A percentile compares a stretch with the other conserved stretches of the same genome.
Evolutionary conservation across 1,284 basidiomycete genomes (phyloP).

Genomic region (Microbotryum lychnidis-dioicae): DNA sequence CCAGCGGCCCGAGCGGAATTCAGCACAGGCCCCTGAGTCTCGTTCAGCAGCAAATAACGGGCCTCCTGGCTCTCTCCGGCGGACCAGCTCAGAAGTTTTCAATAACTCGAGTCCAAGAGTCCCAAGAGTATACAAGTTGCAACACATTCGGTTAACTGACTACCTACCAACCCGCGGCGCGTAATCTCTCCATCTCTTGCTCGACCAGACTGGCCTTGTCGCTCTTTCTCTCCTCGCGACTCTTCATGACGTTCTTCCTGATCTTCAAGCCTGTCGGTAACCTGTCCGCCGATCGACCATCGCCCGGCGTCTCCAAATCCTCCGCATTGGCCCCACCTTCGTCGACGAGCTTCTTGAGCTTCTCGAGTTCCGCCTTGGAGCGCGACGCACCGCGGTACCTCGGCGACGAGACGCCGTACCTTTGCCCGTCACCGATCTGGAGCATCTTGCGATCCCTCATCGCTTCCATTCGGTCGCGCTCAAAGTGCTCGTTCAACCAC

Average conservation of each 20-base stretch:
- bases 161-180: conserved; percentile 20
- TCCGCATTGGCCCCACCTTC: conserved; percentile 13
- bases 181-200: conserved; percentile 24
- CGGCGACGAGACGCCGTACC: conserved; percentile 20
- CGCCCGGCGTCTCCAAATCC: conserved; percentile 6
- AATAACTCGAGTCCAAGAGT: too few species aligned
- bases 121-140: neutral
- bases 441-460: conserved; percentile 31
- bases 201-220: conserved; percentile 14
- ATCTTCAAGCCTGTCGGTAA: conserved; percentile 21
- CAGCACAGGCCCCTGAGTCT: too few species aligned
- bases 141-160: neutral
- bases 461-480: conserved; percentile 31
- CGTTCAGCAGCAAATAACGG: too few species aligned
- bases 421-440: conserved; percentile 31
- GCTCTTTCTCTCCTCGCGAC: conserved; percentile 18
- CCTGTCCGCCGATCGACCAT: conserved; percentile 11
- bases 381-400: conserved; percentile 28
- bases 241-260: conserved; percentile 26
- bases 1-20: too few species aligned
- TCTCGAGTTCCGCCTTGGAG: conserved; percentile 12
- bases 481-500: conserved; percentile 36
- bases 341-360: conserved; percentile 10
- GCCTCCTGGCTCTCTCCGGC: too few species aligned
- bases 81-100: too few species aligned